Base-by-base conservation (phyloP, 345 rosid genomes). In the Nephelium lappaceum region DNA sequence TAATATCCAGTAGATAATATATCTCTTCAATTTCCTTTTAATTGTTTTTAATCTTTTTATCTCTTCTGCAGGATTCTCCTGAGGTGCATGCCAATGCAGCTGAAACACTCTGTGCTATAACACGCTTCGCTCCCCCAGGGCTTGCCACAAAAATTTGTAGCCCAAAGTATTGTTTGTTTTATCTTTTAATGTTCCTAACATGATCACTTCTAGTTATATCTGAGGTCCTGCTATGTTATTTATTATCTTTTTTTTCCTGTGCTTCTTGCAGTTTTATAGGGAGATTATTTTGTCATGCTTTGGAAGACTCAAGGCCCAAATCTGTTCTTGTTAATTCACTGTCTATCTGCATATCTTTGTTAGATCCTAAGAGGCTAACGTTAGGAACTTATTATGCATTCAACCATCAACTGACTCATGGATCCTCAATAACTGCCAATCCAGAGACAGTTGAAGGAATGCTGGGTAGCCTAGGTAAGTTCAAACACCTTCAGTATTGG, bases 41-140 rank as follows among this genome's bases (percentile, higher is more conserved):
- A 0, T 60, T 60, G 51, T 8, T 21, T 53, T 61, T 71, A 36
- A 55, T 11, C 4, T 21, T 60, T 9, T 60, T 58, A 65, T 63
- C 53, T 27, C 73, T 74, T 70, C 69, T 78, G 21, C 89, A 95
- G 98, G 94, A 92, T 77, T 91, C 81, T 66, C 95, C 98, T 24
- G 95, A 95, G 86, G 98, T 93, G 79, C 98, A 95, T 89, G 91
- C 95, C 74, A 95, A 95, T 84, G 88, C 95, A 51, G 98, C 98
- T 79, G 98, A 95, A 89, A 85, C 92, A 14, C 91, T 93, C 21
- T 95, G 98, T 86, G 87, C 97, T 43, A 91, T 93, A 51, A 89
- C 98, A 57, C 85, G 95, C 84, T 90, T 84, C 79, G 95, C 97
- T 71, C 97, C 95, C 69, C 91, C 92, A n/a, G 89, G 91, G 75